Base-by-base conservation (phyloP, 306 rosid species). In the Castanea crenata region DNA sequence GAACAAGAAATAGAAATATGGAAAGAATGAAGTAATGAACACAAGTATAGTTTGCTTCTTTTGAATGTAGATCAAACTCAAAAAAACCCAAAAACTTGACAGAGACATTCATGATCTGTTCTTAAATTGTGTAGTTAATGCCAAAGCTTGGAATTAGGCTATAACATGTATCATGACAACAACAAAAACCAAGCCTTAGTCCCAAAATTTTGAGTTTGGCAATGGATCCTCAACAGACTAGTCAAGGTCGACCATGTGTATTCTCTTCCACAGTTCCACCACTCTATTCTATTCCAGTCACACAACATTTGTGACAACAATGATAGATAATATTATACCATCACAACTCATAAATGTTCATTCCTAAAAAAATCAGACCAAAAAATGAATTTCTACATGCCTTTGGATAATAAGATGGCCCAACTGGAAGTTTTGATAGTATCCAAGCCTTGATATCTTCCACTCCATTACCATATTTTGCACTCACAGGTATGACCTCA, bases 401-500 rank as follows among this genome's bases (percentile, higher is more conserved):
- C 96, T 93, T 91, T 52, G 99, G 96, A 89, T 89, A 95, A 81
- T 91, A 93, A 73, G 97, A 90, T 75, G 98, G 99, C 57, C 98
- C 99, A 19, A 86, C 5, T 5, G 98, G 99, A 79, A 95, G 92
- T 86, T 95, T 93, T 71, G 97, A 93, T 76, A 93, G 86, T 81
- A 95, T 90, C 98, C 99, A 95, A 55, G 91, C 90, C 90, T 88
- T 93, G 78, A 95, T 91, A 64, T 95, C 98, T 76, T 93, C 97
- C 75, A 95, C 86, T 46, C 99, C 99, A 25, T 95, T 97, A 16
- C 99, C 98, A 75, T 81, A 90, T 85, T 93, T 95, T 76, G 99
- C 98, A 87, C 99, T 95, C 78, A 93, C 99, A 52, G 99, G 99
- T 83, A 95, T 95, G 73, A 95, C 94, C 87, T 93, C 99, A 73